These are phyloP conservation scores for Hermanozyma aechmeae DNA, from an alignment of 805 yeast genomes.

Conservation along the genomic window DNA sequence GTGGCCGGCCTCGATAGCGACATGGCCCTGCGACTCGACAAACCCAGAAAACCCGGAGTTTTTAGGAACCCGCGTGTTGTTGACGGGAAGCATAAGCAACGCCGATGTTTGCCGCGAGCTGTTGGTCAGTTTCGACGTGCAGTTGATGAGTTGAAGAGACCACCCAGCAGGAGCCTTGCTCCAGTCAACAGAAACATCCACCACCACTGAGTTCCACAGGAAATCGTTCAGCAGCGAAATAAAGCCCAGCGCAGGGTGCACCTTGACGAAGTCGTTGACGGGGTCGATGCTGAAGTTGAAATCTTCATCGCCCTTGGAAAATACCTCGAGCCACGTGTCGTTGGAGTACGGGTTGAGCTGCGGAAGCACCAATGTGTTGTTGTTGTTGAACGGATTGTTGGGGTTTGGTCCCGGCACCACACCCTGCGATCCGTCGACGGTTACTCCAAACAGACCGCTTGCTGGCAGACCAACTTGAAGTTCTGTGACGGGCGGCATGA, in stretches of 20 bases:
- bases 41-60: constrained; percentile 7
- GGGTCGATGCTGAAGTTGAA: constrained; percentile 7
- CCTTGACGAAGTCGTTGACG: constrained; percentile 4
- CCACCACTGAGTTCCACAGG: constrained; percentile 8
- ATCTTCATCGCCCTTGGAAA: constrained; percentile 9
- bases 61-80: constrained; percentile 5
- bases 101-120: too few species aligned
- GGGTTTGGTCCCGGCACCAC: constrained; percentile 9
- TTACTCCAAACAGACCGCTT: constrained; percentile 7
- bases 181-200: constrained; percentile 11
- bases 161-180: constrained; percentile 7
- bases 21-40: constrained; percentile 7
- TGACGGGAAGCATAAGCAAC: constrained; percentile 9
- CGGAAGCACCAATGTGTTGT: constrained; percentile 9
- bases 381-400: constrained; percentile 7
- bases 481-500: constrained; percentile 8
- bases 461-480: too few species aligned
- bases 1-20: constrained; percentile 11
- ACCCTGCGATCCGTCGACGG: constrained; percentile 9
- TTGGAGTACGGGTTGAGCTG: constrained; percentile 8
- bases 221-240: constrained; percentile 7
- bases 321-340: constrained; percentile 8
- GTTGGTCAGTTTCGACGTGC: constrained; percentile 7
- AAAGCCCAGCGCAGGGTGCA: constrained; percentile 5
- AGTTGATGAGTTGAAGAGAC: constrained; percentile 6